Conservation (phyloP, 495 filamentous ascomycete genomes). For the Clohesyomyces aquaticus region DNA sequence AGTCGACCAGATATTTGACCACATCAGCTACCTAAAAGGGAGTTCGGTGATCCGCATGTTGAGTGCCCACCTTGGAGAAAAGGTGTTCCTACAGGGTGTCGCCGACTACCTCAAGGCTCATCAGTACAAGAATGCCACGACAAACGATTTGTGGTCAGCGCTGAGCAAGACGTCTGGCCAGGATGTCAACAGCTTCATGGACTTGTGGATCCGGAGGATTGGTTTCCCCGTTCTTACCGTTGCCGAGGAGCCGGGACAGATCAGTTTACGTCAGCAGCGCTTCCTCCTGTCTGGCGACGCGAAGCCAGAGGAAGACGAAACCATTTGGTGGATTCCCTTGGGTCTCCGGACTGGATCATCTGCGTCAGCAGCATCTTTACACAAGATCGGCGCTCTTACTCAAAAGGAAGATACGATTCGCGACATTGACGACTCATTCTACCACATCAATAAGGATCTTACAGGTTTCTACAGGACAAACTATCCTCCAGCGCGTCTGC, state of each 20-base stretch:
- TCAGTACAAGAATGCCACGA: constrained; percentile 89
- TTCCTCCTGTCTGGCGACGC: constrained; percentile 91
- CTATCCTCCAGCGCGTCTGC: constrained; percentile 78
- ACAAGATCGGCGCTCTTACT: constrained; percentile 66
- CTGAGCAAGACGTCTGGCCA: constrained; percentile 85
- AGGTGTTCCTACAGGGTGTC: constrained; percentile 87
- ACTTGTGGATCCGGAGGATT: constrained; percentile 90
- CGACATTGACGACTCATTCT: constrained; percentile 77
- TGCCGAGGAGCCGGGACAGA: constrained; percentile 77
- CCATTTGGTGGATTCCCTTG: constrained; percentile 95
- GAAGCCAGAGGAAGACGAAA: constrained; percentile 80
- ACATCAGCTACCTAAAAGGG: constrained; percentile 94
- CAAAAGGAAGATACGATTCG: constrained; percentile 73
- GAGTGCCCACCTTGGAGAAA: constrained; percentile 77
- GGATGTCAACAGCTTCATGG: constrained; percentile 86
- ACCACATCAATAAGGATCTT: constrained; percentile 88
- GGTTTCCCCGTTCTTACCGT: constrained; percentile 90
- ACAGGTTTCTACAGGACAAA: constrained; percentile 93
- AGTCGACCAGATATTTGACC: constrained; percentile 95
- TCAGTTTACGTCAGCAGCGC: constrained; percentile 79
- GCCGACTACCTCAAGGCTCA: constrained; percentile 85
- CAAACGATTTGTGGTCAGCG: constrained; percentile 89
- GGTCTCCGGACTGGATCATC: constrained; percentile 65
- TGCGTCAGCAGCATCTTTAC: constrained; percentile 55
- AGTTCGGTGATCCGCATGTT: constrained; percentile 96